Percentiles rank a stretch among this genome's conserved stretches.
Evolutionary conservation across 2,329 filamentous ascomycete genomes (phyloP).

Genomic region (Herpomyces periplanetae): DNA sequence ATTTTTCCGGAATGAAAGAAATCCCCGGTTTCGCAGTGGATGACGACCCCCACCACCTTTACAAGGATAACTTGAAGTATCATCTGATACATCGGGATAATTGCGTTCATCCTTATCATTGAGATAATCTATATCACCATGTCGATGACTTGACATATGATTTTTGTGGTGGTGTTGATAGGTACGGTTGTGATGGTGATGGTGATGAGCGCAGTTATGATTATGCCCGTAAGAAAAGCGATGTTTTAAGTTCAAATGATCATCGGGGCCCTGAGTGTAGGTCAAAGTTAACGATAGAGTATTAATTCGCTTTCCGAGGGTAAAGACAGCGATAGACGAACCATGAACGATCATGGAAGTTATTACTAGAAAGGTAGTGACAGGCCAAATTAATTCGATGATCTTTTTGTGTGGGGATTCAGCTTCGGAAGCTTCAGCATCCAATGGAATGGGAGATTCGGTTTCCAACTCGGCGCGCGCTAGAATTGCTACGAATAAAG

Average conservation of each 20-base stretch:
- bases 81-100: no score
- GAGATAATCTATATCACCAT: no score
- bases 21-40: no score
- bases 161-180: no score
- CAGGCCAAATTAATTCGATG: slow-evolving; percentile 68
- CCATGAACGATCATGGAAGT: slow-evolving; percentile 80
- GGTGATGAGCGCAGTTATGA: no score
- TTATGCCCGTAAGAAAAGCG: slow-evolving; percentile 39
- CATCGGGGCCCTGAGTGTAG: slow-evolving; percentile 59
- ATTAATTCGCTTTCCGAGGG: slow-evolving; percentile 87
- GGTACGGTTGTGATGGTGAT: no score
- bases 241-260: slow-evolving; percentile 79
- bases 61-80: no score
- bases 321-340: slow-evolving; percentile 92
- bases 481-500: slow-evolving; percentile 73
- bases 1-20: no score
- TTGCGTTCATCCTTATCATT: no score
- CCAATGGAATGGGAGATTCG: slow-evolving; percentile 28
- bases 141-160: no score
- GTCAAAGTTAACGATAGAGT: slow-evolving; percentile 80
- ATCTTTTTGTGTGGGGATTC: slow-evolving; percentile 22
- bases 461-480: slow-evolving; percentile 65
- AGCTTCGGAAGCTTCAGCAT: slow-evolving; percentile 16
- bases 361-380: slow-evolving; percentile 72
- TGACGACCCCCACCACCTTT: no score